Base-by-base conservation (phyloP, 257 asterid genomes). In the Forsythia suspensa region DNA sequence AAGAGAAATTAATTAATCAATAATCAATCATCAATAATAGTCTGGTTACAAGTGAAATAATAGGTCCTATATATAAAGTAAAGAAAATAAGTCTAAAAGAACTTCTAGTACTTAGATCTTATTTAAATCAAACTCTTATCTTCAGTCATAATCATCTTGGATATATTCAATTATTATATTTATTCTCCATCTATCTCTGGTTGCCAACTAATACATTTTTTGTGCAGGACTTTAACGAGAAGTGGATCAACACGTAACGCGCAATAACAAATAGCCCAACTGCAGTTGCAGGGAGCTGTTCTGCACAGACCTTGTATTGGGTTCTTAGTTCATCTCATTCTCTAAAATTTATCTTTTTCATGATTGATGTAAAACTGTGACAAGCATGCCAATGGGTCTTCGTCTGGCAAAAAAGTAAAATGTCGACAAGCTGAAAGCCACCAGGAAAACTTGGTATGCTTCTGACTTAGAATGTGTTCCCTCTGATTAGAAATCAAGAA, bases 401-500 rank as follows among this genome's bases (percentile, higher is more conserved):
- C 81, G 79, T 84, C 81, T 87, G 88, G 88, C 78, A 59, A 83
- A 81, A 74, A 78, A 86, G 82, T 76, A 75, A 83, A 76, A 51
- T 51, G n/a, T 12, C 6, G 59, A 51, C n/a, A 11, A 51, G 39
- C 70, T 29, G 70, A 63, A 63, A 63, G 15, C 40, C 70, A 63
- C 38, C 3, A 2, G 39, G 80, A 81, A 80, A n/a, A 74, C 16
- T 77, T 6, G 91, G 92, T 81, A 82, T 90, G 94, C 91, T 90
- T 90, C 97, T 91, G 94, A 92, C 97, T 84, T 92, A 92, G 94
- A 84, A 80, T 84, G 72, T 73, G 82, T 82, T 80, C 88, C 85
- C 76, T 87, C 82, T 73, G 89, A 87, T 82, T 87, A 87, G 92
- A 80, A 71, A 85, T 83, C 80, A 82, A 84, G 83, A 81, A 84